Percentiles rank a stretch among this genome's conserved stretches.
These are phyloP conservation scores for Camellia granthamiana DNA, from an alignment of 148 eudicot genomes.

Conservation along the genomic window DNA sequence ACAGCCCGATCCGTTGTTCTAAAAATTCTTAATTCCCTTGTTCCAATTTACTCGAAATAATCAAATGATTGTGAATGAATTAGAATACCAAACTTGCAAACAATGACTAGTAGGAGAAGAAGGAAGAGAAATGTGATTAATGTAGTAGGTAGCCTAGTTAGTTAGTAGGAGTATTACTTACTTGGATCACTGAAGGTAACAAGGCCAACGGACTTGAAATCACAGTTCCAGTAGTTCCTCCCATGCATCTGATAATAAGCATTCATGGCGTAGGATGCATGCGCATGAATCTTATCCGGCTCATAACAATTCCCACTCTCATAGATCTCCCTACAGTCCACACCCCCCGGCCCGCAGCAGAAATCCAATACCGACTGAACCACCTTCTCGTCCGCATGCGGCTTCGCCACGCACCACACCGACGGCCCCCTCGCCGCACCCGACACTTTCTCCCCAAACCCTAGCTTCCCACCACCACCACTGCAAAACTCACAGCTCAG, in stretches of 20 bases:
- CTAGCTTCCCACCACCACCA: slow-evolving; percentile 12
- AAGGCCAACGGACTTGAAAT: slow-evolving; percentile 40
- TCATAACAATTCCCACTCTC: slow-evolving; percentile 30
- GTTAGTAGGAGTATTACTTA: slow-evolving; percentile 14
- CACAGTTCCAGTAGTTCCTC: slow-evolving; percentile 44
- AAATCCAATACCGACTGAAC: slow-evolving; percentile 37
- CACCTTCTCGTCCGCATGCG: slow-evolving; percentile 40
- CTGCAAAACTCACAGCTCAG: slow-evolving; percentile 37
- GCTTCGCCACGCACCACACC: slow-evolving; percentile 48
- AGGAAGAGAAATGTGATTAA: too few relatives aligned
- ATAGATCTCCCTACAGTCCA: slow-evolving; percentile 35
- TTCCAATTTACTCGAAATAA: too few relatives aligned
- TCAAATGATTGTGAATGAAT: too few relatives aligned
- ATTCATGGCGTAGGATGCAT: slow-evolving; percentile 43
- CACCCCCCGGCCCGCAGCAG: slow-evolving; percentile 40
- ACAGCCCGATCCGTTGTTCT: too few relatives aligned
- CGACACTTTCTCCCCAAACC: slow-evolving; percentile 20
- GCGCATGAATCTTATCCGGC: slow-evolving; percentile 35
- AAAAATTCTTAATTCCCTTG: too few relatives aligned
- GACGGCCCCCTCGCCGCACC: slow-evolving; percentile 34
- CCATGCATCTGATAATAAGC: slow-evolving; percentile 42
- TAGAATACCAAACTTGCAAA: too few relatives aligned
- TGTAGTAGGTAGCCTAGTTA: too few relatives aligned
- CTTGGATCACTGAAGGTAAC: slow-evolving; percentile 46
- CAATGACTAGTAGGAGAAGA: background rate